Base-by-base conservation (phyloP, 1,284 basidiomycete species). In the Ganoderma boninense region DNA sequence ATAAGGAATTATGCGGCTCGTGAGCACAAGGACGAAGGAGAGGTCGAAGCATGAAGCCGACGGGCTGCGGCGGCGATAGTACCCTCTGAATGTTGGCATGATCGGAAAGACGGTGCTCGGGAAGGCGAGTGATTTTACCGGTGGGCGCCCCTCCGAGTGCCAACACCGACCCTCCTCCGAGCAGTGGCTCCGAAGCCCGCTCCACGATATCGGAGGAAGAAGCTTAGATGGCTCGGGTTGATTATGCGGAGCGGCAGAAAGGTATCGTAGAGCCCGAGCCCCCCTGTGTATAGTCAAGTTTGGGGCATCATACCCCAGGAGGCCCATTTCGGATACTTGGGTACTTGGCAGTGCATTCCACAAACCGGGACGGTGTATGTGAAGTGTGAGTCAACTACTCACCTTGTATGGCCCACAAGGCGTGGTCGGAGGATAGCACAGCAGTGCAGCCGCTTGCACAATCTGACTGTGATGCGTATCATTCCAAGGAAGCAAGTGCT, bases 401-500 rank as follows among this genome's bases (percentile, higher is more conserved):
- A 91, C 92, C 81, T 90, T 93, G 82, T 95, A 95, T 26, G 91
- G 90, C 11, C 86, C 87, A 75, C 89, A 94, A 1, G 84, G 84
- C 2, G 92, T 94, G 4, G 85, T 84, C 10, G 92, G 86, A 54
- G 86, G 83, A 76, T 93, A 95, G 0, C 93, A 94, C 32, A 98
- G 85, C 54, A 98, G 82, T 0, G 90, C 91, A 75, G 92, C 89
- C 0, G 92, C 94, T 76, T 94, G 92, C 72, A 88, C 87, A 66
- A 97, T 93, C 78, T 97, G 92, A 1, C 82, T 76, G 68, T 92
- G 80, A 80, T 96, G 95, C 0, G 91, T 93, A 52, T 92, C 91
- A 64, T 93, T 91, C 92, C 95, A 96, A n/a, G 89, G 79, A 4
- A 93, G 82, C 2, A 99, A 87, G 78, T 99, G 87, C 79, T 95